Evolutionary conservation across 495 filamentous ascomycete genomes (phyloP), one percentile per base, ranked within the genome.

Genomic region (Cairneyella variabilis): DNA sequence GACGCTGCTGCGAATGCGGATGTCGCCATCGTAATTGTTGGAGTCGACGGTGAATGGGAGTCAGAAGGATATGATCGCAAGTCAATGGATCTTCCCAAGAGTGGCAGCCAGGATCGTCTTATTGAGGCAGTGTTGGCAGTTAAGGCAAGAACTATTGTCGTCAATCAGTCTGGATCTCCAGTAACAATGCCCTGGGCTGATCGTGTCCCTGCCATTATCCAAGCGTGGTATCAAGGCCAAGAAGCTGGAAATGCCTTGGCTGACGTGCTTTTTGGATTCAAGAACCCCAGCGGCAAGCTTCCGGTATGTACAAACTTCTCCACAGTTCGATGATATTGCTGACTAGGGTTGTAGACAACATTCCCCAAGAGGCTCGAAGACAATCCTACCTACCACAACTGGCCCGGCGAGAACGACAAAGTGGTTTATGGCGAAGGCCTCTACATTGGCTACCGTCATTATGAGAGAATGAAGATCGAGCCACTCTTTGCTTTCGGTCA

Each of bases 1-100:
- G 71, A 83, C 8, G 74, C 81, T 6, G 90, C 90, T 23, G 75
- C 72, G 47, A 66, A 76, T 11, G 82, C 84, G 1, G 88, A 92
- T 48, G 83, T 90, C 25, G 90, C 88, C 6, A 76, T 95, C 43
- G 74, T 95, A 9, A 82, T 90, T 59, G 86, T 89, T 18, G 90
- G 90, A 2, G 74, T 95, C 12, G 88, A 89, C 61, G 79, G 77
- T 38, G 90, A 96, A 64, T 95, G 90, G 90, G 90, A 95, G 64
- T 89, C 85, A 16, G 90, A 95, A 53, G 90, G 90, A 20, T 84
- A 89, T 56, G 89, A 95, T 66, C 79, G 89, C n/a, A 77, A 84
- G 49, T 82, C 81, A 48, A 91, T 93, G 88, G 84, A 90, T 57
- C 76, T 95, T 9, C 89, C 89, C 4, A 69, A 66, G 25, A 73